Conservation (phyloP, 768 basidiomycete genomes). For the Leccinum incarnatum region DNA sequence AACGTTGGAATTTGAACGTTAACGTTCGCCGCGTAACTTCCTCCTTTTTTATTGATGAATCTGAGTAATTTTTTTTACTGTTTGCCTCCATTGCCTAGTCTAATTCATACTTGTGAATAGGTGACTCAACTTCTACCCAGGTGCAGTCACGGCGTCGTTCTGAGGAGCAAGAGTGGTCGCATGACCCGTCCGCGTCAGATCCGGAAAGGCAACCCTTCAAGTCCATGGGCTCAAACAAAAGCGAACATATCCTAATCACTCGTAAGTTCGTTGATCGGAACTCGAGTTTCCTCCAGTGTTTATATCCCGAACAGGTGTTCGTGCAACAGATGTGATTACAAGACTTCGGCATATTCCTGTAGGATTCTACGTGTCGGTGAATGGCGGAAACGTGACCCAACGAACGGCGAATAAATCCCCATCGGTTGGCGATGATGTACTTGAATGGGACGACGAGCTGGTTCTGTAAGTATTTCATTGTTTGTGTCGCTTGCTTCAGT, state of each 20-base stretch:
- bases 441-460: slow-evolving; percentile 2
- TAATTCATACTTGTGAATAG: neutral
- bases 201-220: neutral
- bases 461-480: neutral
- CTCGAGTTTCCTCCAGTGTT: neutral
- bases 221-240: neutral
- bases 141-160: neutral
- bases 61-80: neutral
- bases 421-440: neutral
- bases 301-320: neutral
- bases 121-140: neutral
- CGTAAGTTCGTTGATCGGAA: neutral
- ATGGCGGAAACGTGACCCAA: neutral
- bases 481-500: neutral
- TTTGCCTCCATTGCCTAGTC: neutral
- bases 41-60: neutral
- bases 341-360: neutral
- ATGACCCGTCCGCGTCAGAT: neutral
- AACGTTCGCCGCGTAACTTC: neutral
- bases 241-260: neutral
- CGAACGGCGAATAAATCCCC: neutral
- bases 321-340: neutral
- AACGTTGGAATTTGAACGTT: no score
- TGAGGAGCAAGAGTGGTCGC: neutral
- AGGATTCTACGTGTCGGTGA: neutral